Base-by-base conservation (phyloP, 164 flowering plant genomes). In the Platanus orientalis region DNA sequence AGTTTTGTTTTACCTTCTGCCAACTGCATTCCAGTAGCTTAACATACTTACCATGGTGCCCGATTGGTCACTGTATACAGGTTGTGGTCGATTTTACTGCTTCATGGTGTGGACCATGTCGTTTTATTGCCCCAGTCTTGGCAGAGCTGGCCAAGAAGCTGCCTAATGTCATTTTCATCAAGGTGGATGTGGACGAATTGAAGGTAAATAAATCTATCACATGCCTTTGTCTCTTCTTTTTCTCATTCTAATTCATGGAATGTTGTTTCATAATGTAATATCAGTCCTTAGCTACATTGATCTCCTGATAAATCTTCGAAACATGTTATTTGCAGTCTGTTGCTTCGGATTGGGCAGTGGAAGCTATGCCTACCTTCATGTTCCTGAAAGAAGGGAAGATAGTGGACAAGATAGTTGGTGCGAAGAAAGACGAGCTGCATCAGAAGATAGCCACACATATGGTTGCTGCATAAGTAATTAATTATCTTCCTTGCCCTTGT, bases 71-170 rank as follows among this genome's bases (percentile, higher is more conserved):
- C 29, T 23, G 2, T 56, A 4, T 61, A 70, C 80, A 92, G 97
- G 72, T 84, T 27, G 96, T 92, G 47, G 80, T 89, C 20, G 97
- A 92, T 75, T 92, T 92, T 68, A 83, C 94, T 62, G 97, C 96
- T 53, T 79, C 96, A 52, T 89, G 97, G 97, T 89, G 96, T 42
- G 92, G 89, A 32, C 97, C 96, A 14, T 92, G 97, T 64, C 86
- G 86, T 20, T 59, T 81, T 66, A 87, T 89, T 17, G 67, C 82
- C 51, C 97, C 97, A 0, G 63, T 78, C 72, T 66, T 87, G 60
- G 70, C 69, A 5, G 92, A 84, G 64, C 61, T 83, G 62, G 97
- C 97, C 21, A 86, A 66, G 79, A 86, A 75, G 59, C 20, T 76
- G 6, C 78, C 89, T 7, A 6, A 66, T 56, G 94, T 83, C 55